These are phyloP conservation scores for Diaporthe sp. DNA, from an alignment of 2,329 filamentous ascomycete genomes.

Conservation along the genomic window DNA sequence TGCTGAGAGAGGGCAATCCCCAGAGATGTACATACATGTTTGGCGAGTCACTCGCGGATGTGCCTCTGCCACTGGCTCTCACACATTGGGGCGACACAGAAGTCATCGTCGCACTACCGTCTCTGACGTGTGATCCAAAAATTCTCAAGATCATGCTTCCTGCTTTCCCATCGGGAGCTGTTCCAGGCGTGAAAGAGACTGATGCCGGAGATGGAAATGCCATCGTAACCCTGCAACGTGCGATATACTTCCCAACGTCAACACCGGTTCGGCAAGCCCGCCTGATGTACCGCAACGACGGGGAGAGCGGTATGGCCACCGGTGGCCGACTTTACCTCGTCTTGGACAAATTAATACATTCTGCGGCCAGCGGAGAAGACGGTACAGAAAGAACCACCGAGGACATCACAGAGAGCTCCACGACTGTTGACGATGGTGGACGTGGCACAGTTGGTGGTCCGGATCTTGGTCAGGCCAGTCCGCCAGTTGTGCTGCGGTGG, in stretches of 20 bases:
- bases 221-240: not conserved
- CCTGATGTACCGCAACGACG: not conserved
- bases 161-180: not conserved
- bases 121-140: constrained; percentile 15
- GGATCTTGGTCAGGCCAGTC: not conserved
- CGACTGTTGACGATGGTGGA: not conserved
- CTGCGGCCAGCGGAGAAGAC: no score
- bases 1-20: not conserved
- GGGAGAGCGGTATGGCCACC: not conserved
- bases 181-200: not conserved
- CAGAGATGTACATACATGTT: constrained; percentile 3
- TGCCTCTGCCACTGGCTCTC: not conserved
- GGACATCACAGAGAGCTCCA: not conserved
- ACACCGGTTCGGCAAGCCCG: not conserved
- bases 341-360: not conserved
- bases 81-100: constrained; percentile 21
- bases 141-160: constrained; percentile 18
- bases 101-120: constrained; percentile 14
- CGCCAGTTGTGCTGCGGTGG: constrained; percentile 14
- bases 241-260: not conserved
- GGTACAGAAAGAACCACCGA: not conserved
- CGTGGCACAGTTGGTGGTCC: no score
- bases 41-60: constrained; percentile 4
- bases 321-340: not conserved
- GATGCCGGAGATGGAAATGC: not conserved